phyloP scores from a whole-genome alignment of 768 basidiomycete genomes.

The Hygrophorus russula region DNA sequence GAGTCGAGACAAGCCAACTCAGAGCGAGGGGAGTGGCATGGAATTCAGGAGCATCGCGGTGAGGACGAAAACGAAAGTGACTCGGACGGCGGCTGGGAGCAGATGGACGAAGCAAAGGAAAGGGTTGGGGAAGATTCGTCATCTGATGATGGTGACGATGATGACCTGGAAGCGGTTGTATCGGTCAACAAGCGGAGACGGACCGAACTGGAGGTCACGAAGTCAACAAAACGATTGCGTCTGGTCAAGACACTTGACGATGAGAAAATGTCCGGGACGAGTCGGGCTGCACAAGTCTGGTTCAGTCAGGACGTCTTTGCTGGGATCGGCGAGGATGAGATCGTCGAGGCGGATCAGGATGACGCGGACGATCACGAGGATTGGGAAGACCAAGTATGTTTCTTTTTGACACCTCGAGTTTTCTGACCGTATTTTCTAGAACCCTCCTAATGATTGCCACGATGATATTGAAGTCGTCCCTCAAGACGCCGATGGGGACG shows the following conservation, averaged over 20 bases:
- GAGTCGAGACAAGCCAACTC: slow-evolving; percentile 65
- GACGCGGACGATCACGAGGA: slow-evolving; percentile 3
- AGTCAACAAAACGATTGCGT: slow-evolving; percentile 36
- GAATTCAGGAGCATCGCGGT: slow-evolving; percentile 37
- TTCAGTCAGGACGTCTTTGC: slow-evolving; percentile 90
- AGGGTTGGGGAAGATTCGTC: slow-evolving; percentile 30
- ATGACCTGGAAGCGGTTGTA: slow-evolving; percentile 15
- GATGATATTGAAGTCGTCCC: slow-evolving; percentile 72
- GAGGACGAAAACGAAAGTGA: slow-evolving; percentile 30
- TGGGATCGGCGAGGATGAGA: slow-evolving; percentile 31
- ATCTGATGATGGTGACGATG: slow-evolving; percentile 40
- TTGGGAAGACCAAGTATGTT: too few relatives aligned
- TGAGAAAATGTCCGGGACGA: slow-evolving; percentile 22
- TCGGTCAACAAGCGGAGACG: slow-evolving; percentile 36
- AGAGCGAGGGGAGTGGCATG: slow-evolving; percentile 73
- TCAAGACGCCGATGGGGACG: slow-evolving; percentile 47
- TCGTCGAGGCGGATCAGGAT: slow-evolving; percentile 19
- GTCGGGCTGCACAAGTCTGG: slow-evolving; percentile 75
- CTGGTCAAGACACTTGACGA: slow-evolving; percentile 38
- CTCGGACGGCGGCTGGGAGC: slow-evolving; percentile 48
- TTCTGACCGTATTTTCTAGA: neutral
- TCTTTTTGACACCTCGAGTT: neutral
- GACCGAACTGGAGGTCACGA: slow-evolving; percentile 11
- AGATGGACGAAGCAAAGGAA: slow-evolving; percentile 45
- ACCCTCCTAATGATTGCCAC: slow-evolving; percentile 9